Evolutionary conservation across 2,329 filamentous ascomycete species (phyloP).

Genomic region (Hypomyces perniciosus): DNA sequence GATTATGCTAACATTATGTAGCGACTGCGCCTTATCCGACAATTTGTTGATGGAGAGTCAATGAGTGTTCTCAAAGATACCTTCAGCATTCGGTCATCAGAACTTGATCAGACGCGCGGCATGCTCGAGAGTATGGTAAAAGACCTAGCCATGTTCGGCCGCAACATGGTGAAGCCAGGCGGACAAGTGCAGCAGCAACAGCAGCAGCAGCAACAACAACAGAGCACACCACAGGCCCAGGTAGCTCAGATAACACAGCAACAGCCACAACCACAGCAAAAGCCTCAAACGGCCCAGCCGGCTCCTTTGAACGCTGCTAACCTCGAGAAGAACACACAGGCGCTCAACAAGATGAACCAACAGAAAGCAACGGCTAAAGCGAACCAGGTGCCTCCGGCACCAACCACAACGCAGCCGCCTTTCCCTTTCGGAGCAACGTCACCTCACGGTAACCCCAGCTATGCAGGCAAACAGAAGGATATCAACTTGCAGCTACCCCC

Average conservation of each 20-base stretch:
- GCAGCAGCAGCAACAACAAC: conserved; percentile 19
- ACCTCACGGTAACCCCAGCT: conserved; percentile 54
- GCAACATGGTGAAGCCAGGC: conserved; percentile 22
- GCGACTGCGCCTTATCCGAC: conserved; percentile 47
- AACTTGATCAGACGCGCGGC: conserved; percentile 43
- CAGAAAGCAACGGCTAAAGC: conserved; percentile 37
- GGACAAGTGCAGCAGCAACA: conserved; percentile 10
- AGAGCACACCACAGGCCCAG: conserved; percentile 20
- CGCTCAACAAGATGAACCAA: conserved; percentile 39
- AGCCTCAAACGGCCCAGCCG: conserved; percentile 19
- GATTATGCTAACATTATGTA: conserved; percentile 32
- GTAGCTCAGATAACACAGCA: conserved; percentile 23
- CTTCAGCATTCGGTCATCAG: conserved; percentile 46
- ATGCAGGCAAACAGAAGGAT: conserved; percentile 45
- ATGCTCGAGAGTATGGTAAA: conserved; percentile 48
- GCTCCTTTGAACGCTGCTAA: conserved; percentile 41
- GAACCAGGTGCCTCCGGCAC: conserved; percentile 48
- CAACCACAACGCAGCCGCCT: conserved; percentile 51
- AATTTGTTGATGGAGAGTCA: conserved; percentile 46
- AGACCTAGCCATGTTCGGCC: conserved; percentile 33
- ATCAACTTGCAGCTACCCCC: conserved; percentile 52
- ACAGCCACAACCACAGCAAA: conserved; percentile 20
- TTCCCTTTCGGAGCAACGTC: conserved; percentile 51
- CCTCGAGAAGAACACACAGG: conserved; percentile 46
- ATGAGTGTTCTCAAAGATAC: conserved; percentile 40